These are phyloP conservation scores for Amanita subjunquillea DNA, from an alignment of 768 basidiomycete genomes.

Conservation along the genomic window DNA sequence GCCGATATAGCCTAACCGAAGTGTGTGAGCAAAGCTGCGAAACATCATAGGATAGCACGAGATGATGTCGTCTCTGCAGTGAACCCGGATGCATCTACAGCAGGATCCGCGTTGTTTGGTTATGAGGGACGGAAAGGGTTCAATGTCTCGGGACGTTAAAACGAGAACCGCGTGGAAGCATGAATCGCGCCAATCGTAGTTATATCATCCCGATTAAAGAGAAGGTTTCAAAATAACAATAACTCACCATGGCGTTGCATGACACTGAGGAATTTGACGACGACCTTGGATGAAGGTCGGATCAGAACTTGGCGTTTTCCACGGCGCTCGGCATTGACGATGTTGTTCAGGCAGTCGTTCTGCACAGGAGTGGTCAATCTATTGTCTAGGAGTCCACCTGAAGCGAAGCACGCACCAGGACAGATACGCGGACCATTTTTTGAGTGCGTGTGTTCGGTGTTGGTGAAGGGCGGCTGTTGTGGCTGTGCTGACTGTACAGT, in stretches of 20 bases:
- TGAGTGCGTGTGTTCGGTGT: slow-evolving; percentile 8
- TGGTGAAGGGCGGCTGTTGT: slow-evolving; percentile 5
- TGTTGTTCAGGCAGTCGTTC: slow-evolving; percentile 78
- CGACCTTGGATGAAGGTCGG: slow-evolving; percentile 95
- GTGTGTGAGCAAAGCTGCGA: slow-evolving; percentile 8
- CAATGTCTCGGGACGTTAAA: slow-evolving; percentile 78
- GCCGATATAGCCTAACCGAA: slow-evolving; percentile 78
- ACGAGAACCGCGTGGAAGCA: slow-evolving; percentile 57
- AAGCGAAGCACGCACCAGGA: slow-evolving; percentile 58
- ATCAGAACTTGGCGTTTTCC: slow-evolving; percentile 99
- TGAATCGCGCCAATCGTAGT: slow-evolving; percentile 67
- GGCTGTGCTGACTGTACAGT: slow-evolving; percentile 24
- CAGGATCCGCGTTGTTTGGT: slow-evolving; percentile 50
- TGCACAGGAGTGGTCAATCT: slow-evolving; percentile 8
- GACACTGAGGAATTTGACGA: slow-evolving; percentile 94
- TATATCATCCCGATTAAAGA: slow-evolving; percentile 66
- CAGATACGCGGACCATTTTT: slow-evolving; percentile 84
- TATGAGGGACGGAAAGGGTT: slow-evolving; percentile 28
- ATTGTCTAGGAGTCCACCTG: background rate
- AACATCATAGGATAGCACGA: slow-evolving; percentile 3
- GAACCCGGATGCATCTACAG: slow-evolving; percentile 36
- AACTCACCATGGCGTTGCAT: slow-evolving; percentile 97
- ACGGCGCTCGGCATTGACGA: slow-evolving; percentile 98
- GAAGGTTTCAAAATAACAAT: slow-evolving; percentile 5
- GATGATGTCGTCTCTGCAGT: slow-evolving; percentile 42